These are phyloP conservation scores for Ambrosia artemisiifolia DNA, from an alignment of 129 eudicot genomes.

Conservation along the genomic window DNA sequence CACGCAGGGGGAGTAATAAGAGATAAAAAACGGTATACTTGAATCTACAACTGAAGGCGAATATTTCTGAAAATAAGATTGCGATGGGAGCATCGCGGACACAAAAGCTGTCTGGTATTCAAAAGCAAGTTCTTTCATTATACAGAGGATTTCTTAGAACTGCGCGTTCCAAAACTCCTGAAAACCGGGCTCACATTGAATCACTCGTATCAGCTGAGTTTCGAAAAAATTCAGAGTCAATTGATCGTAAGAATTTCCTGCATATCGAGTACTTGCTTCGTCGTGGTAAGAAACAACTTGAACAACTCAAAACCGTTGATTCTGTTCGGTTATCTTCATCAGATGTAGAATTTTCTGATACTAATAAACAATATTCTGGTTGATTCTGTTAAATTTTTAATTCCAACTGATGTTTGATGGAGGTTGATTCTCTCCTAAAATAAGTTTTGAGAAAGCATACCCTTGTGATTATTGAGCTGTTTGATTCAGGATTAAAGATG, in stretches of 20 bases:
- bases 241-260: slow-evolving; percentile 82
- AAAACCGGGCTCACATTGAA: slow-evolving; percentile 69
- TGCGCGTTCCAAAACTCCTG: slow-evolving; percentile 62
- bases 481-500: background rate
- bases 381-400: background rate
- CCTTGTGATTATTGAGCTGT: slow-evolving; percentile 3
- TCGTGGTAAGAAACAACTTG: slow-evolving; percentile 80
- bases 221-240: slow-evolving; percentile 50
- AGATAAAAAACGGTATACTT: background rate
- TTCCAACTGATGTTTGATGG: background rate
- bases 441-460: slow-evolving; percentile 11
- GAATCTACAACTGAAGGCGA: slow-evolving; percentile 3
- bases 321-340: slow-evolving; percentile 65
- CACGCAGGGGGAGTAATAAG: slow-evolving; percentile 12
- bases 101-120: slow-evolving; percentile 73
- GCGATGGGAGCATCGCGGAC: slow-evolving; percentile 46
- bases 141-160: slow-evolving; percentile 73
- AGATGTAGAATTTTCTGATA: slow-evolving; percentile 29
- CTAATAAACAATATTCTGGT: slow-evolving; percentile 25
- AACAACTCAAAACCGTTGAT: slow-evolving; percentile 79
- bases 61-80: slow-evolving; percentile 1
- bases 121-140: slow-evolving; percentile 74
- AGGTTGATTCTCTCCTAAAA: background rate
- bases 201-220: slow-evolving; percentile 70
- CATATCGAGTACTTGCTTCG: slow-evolving; percentile 81